phyloP scores from a whole-genome alignment of 2,329 filamentous ascomycete genomes.

The Leptodontidium sp. region DNA sequence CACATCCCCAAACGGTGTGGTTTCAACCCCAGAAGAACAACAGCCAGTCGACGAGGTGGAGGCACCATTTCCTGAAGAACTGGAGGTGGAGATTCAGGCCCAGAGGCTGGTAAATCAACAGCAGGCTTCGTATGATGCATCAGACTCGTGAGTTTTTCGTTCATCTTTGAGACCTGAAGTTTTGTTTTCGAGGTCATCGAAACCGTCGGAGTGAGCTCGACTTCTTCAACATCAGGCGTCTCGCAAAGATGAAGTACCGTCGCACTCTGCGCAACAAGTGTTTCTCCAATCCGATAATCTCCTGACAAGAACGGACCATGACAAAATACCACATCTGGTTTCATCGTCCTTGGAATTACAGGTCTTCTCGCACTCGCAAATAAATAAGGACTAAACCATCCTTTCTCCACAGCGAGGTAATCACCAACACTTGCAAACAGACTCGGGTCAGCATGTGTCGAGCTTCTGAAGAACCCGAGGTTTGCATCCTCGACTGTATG shows the following conservation, averaged over 20 bases:
- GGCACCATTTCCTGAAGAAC: conserved; percentile 24
- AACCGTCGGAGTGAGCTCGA: conserved; percentile 10
- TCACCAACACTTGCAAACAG: conserved; percentile 29
- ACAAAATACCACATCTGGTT: conserved; percentile 30
- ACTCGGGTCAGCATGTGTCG: conserved; percentile 29
- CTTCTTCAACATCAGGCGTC: conserved; percentile 11
- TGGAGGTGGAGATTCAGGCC: conserved; percentile 26
- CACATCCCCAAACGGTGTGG: conserved; percentile 31
- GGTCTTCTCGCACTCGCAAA: conserved; percentile 32
- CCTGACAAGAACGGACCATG: conserved; percentile 31
- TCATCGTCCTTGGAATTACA: conserved; percentile 31
- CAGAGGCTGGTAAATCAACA: conserved; percentile 18
- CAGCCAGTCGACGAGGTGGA: conserved; percentile 28
- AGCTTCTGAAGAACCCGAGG: conserved; percentile 31
- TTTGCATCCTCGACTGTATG: conserved; percentile 29
- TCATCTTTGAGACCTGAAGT: conserved; percentile 27
- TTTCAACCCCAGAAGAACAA: conserved; percentile 30
- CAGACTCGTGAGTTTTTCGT: conserved; percentile 25
- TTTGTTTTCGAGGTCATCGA: conserved; percentile 24
- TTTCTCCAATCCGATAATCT: conserved; percentile 28
- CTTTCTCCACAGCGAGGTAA: conserved; percentile 30
- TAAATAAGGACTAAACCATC: conserved; percentile 31
- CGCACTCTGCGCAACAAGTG: conserved; percentile 31
- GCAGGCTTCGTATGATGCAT: conserved; percentile 23
- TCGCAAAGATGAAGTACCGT: conserved; percentile 32